phyloP scores from a whole-genome alignment of 2,329 filamentous ascomycete species.

The Xylariaceae sp. region DNA sequence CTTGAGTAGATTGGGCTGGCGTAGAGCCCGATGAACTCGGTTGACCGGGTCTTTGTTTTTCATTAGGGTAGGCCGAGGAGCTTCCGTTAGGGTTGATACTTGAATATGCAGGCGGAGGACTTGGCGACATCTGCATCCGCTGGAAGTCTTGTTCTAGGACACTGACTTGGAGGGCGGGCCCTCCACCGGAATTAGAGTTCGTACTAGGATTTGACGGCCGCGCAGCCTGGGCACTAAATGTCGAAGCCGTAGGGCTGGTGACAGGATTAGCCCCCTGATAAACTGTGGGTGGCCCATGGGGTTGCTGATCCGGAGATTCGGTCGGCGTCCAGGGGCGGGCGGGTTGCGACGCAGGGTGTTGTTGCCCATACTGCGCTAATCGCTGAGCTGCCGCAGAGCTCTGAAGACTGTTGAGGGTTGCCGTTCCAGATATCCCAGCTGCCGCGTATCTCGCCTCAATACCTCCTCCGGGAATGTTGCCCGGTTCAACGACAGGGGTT shows the following conservation, averaged over 20 bases:
- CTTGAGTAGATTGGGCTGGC: conserved; percentile 32
- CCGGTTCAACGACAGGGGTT: conserved; percentile 79
- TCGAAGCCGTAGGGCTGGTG: conserved; percentile 51
- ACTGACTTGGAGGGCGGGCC: conserved; percentile 58
- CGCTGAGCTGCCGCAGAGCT: conserved; percentile 83
- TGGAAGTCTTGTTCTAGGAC: conserved; percentile 86
- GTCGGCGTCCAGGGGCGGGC: conserved; percentile 91
- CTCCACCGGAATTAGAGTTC: conserved; percentile 33
- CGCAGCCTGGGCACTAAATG: conserved; percentile 47
- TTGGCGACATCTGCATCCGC: conserved; percentile 75
- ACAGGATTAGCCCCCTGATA: conserved; percentile 85
- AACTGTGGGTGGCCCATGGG: conserved; percentile 86
- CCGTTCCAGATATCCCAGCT: conserved; percentile 84
- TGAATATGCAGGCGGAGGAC: conserved; percentile 94
- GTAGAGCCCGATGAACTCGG: conserved; percentile 30
- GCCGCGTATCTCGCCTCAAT: conserved; percentile 93
- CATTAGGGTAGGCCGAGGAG: conserved; percentile 70
- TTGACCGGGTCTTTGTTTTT: conserved; percentile 66
- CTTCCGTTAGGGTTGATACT: conserved; percentile 62
- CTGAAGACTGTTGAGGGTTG: conserved; percentile 77
- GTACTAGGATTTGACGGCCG: conserved; percentile 38
- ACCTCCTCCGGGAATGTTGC: conserved; percentile 70
- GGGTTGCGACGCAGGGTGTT: conserved; percentile 50
- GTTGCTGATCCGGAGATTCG: conserved; percentile 81
- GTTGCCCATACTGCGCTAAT: conserved; percentile 73